Base-by-base conservation (phyloP, 768 basidiomycete genomes). In the Serpula lacrymans region DNA sequence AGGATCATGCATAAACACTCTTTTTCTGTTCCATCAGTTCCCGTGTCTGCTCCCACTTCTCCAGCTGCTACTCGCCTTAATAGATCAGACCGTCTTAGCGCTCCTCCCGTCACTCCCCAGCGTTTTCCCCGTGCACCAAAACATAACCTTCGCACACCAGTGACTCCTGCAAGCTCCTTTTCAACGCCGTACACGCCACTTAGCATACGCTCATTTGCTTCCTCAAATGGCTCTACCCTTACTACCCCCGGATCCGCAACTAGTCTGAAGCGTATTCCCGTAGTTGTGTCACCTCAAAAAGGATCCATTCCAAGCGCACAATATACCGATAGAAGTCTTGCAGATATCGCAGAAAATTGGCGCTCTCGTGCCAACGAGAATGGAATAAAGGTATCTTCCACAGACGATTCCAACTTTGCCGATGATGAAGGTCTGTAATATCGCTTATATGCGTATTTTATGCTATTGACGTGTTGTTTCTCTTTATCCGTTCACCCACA, bases 341-440 rank as follows among this genome's bases (percentile, higher is more conserved):
- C 78, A 12, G 78, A 83, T 55, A 72, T 80, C 27, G 74, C 81
- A 4, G 71, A 74, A 24, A 85, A 77, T 55, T 88, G 86, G 86
- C 73, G 85, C 41, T 79, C 75, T 22, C 70, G 84, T 36, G 82
- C 84, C 37, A 78, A 68, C 43, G 80, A 84, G 49, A 80, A 85
- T 47, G 83, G 82, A 30, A 85, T 86, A 44, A 82, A 74, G 58
- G 80, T 84, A 37, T 67, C 75, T 20, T 61, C 68, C 27, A 61
- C 56, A 14, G 55, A 59, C 18, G 62, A 68, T 2, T 60, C 69
- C 8, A 61, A 59, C 45, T 64, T 60, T 44, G 62, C 58, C 34
- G 68, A 72, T 14, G 82, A 83, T 46, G 75, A 78, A 49, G 63
- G 74, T 74, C 37, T 27, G 57, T 62, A 46, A 58, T 60, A 59